Evolutionary conservation across 2,329 filamentous ascomycete genomes (phyloP), one percentile per base, ranked within the genome.

Genomic region (Simplicillium aogashimaense): DNA sequence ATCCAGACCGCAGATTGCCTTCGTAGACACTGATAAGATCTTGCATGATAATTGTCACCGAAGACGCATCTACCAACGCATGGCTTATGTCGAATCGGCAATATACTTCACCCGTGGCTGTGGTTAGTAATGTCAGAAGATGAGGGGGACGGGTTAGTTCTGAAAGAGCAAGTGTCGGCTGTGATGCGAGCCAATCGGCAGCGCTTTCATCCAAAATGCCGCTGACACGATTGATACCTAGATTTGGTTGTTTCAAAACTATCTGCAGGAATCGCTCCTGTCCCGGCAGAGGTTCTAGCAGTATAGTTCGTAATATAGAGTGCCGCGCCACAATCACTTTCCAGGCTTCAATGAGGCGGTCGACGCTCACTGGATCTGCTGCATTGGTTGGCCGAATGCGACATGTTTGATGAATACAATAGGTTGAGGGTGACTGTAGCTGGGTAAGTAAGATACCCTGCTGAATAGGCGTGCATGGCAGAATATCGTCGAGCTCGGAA

Each of bases 41-140:
- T 18, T 39, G 37, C 13, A 29, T 31, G 6, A 39, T 15, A 18
- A 39, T 25, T 12, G 10, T 13, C 8, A 20, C n/a, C 8, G 37
- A 39, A 10, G 37, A 16, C 10, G 29, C 37, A 16, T 39, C 37
- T 15, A 31, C 34, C 7, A 39, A 33, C 7, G 37, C 16, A 20
- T 39, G 37, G 16, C 37, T 39, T 31, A 39, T 39, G 15, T 39
- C 37, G 18, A 39, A 12, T 12, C 33, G 31, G 29, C 37, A 39
- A 29, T 31, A 31, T 7, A 38, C 14, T 11, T 38, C 33, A 15
- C 33, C 14, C 8, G 13, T 38, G 4, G 18, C 36, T 15, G 36
- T 29, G 20, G 20, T 25, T 25, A 25, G 20, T 25, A 25, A 25
- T 25, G 20, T 25, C 9, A 25, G 20, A 6, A 25, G 30, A 32